A percentile compares a stretch with the other conserved stretches of the same genome.
These are phyloP conservation scores for Candida pini DNA, from an alignment of 805 yeast genomes.

Conservation along the genomic window DNA sequence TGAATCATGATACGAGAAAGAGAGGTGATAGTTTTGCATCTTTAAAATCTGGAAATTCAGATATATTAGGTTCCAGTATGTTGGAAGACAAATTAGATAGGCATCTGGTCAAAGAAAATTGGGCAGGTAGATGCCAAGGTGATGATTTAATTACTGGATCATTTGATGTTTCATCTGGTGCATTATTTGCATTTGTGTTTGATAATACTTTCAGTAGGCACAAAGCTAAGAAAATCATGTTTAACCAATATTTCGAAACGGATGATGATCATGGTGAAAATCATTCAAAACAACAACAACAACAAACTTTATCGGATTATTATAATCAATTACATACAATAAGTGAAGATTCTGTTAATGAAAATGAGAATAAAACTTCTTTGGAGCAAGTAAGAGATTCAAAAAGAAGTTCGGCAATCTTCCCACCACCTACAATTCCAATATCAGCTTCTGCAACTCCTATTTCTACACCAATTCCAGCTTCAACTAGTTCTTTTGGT, in stretches of 20 bases:
- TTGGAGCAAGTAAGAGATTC: no score
- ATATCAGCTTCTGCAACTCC: background rate
- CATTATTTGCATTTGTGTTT: constrained; percentile 80
- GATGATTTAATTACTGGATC: constrained; percentile 61
- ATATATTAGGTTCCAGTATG: constrained; percentile 13
- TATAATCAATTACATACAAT: constrained; percentile 3
- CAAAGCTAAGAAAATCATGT: constrained; percentile 73
- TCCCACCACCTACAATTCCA: background rate
- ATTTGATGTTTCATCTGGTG: constrained; percentile 54
- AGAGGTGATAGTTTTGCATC: constrained; percentile 21
- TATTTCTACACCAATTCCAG: background rate
- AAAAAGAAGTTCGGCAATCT: background rate
- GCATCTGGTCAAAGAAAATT: constrained; percentile 44
- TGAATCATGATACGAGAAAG: constrained; percentile 2
- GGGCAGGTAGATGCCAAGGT: constrained; percentile 53
- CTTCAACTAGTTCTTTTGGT: constrained; percentile 2
- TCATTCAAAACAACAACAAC: background rate
- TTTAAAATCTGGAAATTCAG: constrained; percentile 35
- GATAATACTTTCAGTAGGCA: constrained; percentile 90
- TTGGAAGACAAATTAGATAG: constrained; percentile 54
- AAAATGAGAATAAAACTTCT: background rate
- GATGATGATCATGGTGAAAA: background rate
- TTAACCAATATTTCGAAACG: constrained; percentile 40
- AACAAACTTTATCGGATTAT: no score
- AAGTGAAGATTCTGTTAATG: constrained; percentile 4